These are phyloP conservation scores for Neobulgaria alba DNA, from an alignment of 2,329 filamentous ascomycete species.

Conservation along the genomic window DNA sequence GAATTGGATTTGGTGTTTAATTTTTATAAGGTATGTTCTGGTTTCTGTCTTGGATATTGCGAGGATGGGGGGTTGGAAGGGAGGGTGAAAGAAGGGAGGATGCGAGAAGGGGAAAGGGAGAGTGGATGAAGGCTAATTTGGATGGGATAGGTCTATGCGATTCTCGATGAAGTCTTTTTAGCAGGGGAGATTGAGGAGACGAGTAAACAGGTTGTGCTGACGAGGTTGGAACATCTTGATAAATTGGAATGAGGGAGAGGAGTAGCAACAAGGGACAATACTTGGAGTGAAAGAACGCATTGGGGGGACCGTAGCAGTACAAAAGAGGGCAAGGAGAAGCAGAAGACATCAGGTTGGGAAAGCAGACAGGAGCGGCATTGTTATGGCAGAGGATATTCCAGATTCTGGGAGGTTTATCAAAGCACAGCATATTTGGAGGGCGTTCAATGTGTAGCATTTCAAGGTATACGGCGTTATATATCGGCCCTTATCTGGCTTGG, in stretches of 20 bases:
- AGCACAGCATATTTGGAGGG: no score
- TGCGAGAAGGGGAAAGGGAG: slow-evolving; percentile 2
- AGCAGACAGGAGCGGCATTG: no score
- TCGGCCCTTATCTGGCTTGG: no score
- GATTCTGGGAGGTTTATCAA: no score
- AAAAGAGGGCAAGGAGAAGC: no score
- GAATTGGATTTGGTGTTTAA: slow-evolving; percentile 87
- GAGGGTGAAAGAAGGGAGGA: neutral
- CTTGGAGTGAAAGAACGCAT: no score
- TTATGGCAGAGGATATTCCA: no score
- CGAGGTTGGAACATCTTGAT: slow-evolving; percentile 87
- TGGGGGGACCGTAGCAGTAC: no score
- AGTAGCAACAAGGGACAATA: no score
- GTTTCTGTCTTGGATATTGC: neutral
- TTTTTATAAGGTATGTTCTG: slow-evolving; percentile 55
- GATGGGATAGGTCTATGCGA: slow-evolving; percentile 86
- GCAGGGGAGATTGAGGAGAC: slow-evolving; percentile 98
- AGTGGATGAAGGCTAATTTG: slow-evolving; percentile 2
- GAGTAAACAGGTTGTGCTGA: slow-evolving; percentile 95
- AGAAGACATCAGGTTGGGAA: no score
- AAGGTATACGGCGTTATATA: no score
- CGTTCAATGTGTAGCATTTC: no score
- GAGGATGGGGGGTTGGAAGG: neutral
- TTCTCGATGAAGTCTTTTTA: slow-evolving; percentile 95
- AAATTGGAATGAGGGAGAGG: slow-evolving; percentile 64